Evolutionary conservation across 495 filamentous ascomycete species (phyloP), one percentile per base, ranked within the genome.

Genomic region (Annulohypoxylon maeteangense): DNA sequence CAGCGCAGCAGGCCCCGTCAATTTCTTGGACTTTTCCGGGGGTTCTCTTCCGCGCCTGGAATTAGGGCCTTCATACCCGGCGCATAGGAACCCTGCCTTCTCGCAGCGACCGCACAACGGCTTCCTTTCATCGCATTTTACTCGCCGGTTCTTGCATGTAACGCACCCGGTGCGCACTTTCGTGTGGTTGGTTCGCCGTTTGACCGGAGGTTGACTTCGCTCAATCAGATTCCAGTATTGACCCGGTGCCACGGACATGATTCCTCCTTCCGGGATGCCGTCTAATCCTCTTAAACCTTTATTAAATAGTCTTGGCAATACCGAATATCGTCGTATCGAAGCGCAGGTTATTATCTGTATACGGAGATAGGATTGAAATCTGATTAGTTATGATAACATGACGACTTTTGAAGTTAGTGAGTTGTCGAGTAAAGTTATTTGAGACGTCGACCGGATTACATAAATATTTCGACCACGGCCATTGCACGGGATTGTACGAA

Each of bases 41-140:
- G 29, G 8, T 3, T 53, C 47, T 25, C 55, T 66, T 14, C 56
- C 27, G 29, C 62, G 44, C 36, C 51, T 62, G 31, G 53, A 1
- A 12, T 53, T 34, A 34, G 61, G 45, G 31, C 66, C 70, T 3
- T 79, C 83, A 63, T 88, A 88, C 18, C 87, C 87, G 62, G 84
- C 87, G 73, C 88, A 90, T 32, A 78, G 72, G 20, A 86, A 81
- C 27, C 87, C 83, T 7, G 85, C 81, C 60, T 80, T 86, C 38
- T 83, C 72, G 69, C 88, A 90, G 59, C 82, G 80, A 18, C 76
- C 78, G 69, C 88, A 90, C n/a, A 74, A 81, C 34, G 87, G 88
- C 59, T 84, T 84, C 11, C 72, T 76, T 74, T 90, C 88, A 64
- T 88, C 87, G 55, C 88, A 90, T 75, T 90, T 89, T 58, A 90